phyloP scores from a whole-genome alignment of 257 asterid species.

The Datura wrightii region DNA sequence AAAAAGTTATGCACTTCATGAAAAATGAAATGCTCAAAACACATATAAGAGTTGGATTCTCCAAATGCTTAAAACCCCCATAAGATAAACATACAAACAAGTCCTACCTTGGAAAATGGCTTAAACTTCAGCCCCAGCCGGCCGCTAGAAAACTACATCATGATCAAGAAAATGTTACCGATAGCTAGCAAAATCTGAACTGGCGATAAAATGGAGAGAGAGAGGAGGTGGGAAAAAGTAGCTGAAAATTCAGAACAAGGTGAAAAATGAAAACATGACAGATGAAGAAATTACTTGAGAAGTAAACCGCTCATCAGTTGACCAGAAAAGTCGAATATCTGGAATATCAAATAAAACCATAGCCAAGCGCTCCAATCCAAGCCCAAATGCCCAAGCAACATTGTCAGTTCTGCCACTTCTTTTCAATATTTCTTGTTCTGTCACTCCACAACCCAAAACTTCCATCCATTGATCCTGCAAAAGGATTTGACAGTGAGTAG shows the following conservation, averaged over 20 bases:
- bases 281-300: conserved; percentile 70
- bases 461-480: conserved; percentile 94
- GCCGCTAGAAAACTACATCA: conserved; percentile 72
- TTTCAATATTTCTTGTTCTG: conserved; percentile 93
- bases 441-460: conserved; percentile 98
- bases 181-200: neutral
- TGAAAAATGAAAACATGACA: conserved; percentile 3
- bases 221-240: neutral
- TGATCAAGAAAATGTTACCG: conserved; percentile 29
- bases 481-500: conserved; percentile 19
- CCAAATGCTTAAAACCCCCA: neutral
- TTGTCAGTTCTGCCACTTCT: conserved; percentile 67
- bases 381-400: conserved; percentile 99
- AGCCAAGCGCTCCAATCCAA: conserved; percentile 93
- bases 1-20: neutral
- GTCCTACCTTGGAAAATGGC: conserved; percentile 83
- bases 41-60: neutral
- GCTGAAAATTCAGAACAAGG: conserved; percentile 12
- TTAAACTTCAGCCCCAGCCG: conserved; percentile 87
- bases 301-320: conserved; percentile 86
- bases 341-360: conserved; percentile 97
- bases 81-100: neutral
- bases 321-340: conserved; percentile 96
- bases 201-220: neutral
- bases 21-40: conserved; percentile 18